Base-by-base conservation (phyloP, 257 asterid genomes). In the Solanum infundibuliforme region DNA sequence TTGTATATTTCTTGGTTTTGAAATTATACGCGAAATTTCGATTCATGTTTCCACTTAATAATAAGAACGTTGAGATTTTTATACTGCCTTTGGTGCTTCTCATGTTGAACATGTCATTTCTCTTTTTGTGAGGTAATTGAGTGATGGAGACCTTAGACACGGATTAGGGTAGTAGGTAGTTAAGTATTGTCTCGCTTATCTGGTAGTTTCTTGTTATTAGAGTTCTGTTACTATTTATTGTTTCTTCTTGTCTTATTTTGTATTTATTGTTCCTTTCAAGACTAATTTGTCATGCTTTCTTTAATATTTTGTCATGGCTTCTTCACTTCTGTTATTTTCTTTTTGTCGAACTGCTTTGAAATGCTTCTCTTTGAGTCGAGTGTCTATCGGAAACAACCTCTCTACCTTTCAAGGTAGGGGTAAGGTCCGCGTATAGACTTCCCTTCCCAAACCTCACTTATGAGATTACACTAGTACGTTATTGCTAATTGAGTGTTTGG, bases 361-460 rank as follows among this genome's bases (percentile, higher is more conserved):
- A 23, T 62, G 13, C 7, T 62, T 62, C 29, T 23, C 31, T 1
- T 62, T 62, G 31, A 62, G 29, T 2, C 14, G 14, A 62, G 14
- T 1, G 69, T 62, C 69, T 23, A 23, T 2, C 3, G 0, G 13
- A 62, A 62, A 62, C 69, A 10, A 58, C 3, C 1, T 62, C 66
- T 55, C 14, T 62, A 23, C 29, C 31, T 23, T 62, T 6, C 31
- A 23, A n/a, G 13, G 69, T 23, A 23, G 31, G 29, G 3, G 1
- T 0, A 4, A 2, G 7, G 0, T 23, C 3, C 0, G 6, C 7
- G 29, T 9, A 62, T 23, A 23, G 1, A 23, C 7, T 62, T 23
- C 2, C 13, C 31, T 62, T 5, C 12, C 0, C 7, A 23, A 23
- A 62, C 13, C 31, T 2, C 12, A 23, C 69, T 23, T 4, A 1